phyloP scores from a whole-genome alignment of 768 basidiomycete genomes.

The Lyophyllum shimeji region DNA sequence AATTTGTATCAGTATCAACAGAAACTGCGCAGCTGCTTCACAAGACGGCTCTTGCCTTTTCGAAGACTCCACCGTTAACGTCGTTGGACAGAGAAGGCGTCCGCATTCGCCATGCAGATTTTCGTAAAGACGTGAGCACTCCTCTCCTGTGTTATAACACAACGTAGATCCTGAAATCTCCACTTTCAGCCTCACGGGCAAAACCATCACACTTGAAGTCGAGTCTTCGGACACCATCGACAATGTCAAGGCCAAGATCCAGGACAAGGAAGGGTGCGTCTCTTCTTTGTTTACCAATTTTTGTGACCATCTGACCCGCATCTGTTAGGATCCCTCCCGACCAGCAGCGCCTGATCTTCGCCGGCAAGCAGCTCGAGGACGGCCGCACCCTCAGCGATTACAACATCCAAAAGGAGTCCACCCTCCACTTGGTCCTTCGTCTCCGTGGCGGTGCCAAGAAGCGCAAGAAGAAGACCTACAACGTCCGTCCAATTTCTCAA shows the following conservation, averaged over 20 bases:
- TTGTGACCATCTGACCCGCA: not conserved
- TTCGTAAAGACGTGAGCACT: slow-evolving; percentile 90
- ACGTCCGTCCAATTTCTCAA: slow-evolving; percentile 46
- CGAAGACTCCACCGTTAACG: slow-evolving; percentile 89
- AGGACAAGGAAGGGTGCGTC: slow-evolving; percentile 92
- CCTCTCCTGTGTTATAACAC: not conserved
- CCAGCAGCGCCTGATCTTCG: slow-evolving; percentile 98
- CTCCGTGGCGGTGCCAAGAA: slow-evolving; percentile 99
- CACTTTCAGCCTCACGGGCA: slow-evolving; percentile 84
- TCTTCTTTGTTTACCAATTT: not conserved
- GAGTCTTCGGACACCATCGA: slow-evolving; percentile 97
- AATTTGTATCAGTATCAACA: slow-evolving; percentile 17
- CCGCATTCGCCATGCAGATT: slow-evolving; percentile 82
- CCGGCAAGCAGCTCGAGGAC: slow-evolving; percentile 99
- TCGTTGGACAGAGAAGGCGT: slow-evolving; percentile 91
- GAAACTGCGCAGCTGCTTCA: slow-evolving; percentile 14
- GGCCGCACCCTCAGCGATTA: slow-evolving; percentile 94
- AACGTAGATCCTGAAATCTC: not conserved
- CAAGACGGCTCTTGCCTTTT: slow-evolving; percentile 66
- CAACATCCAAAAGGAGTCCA: slow-evolving; percentile 99
- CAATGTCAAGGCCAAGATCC: slow-evolving; percentile 97
- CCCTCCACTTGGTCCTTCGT: slow-evolving; percentile 94
- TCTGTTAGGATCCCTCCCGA: slow-evolving; percentile 77
- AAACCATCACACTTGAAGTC: slow-evolving; percentile 98
- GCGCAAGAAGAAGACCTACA: slow-evolving; percentile 99